Evolutionary conservation across 805 yeast genomes (phyloP).

Genomic region (Metschnikowia drakensbergensis): DNA sequence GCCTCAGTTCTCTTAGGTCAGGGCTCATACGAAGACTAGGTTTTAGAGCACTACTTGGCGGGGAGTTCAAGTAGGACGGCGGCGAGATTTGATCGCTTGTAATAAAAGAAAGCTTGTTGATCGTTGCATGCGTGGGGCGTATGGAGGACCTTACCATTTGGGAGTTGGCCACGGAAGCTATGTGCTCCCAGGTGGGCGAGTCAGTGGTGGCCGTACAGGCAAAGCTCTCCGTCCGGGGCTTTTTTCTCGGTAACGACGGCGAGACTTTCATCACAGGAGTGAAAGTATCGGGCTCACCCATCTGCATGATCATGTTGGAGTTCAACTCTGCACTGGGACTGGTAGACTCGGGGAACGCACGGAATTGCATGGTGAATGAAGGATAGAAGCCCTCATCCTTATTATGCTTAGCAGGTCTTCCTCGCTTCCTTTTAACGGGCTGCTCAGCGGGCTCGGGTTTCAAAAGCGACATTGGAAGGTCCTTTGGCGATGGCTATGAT

Average conservation of each 20-base stretch:
- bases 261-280: conserved; percentile 43
- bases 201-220: neutral
- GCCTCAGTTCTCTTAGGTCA: conserved; percentile 2
- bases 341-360: conserved; percentile 33
- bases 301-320: conserved; percentile 34
- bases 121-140: conserved; percentile 14
- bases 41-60: conserved; percentile 22
- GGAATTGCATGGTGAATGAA: conserved; percentile 39
- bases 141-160: neutral
- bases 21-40: conserved; percentile 2
- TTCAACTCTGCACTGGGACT: conserved; percentile 40
- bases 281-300: conserved; percentile 42
- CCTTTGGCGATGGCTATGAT: neutral
- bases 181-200: conserved; percentile 6
- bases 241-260: conserved; percentile 20
- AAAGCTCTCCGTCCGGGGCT: conserved; percentile 5
- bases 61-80: conserved; percentile 8
- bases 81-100: conserved; percentile 21
- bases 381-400: conserved; percentile 30
- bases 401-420: conserved; percentile 44
- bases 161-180: neutral
- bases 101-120: conserved; percentile 32
- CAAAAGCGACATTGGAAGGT: conserved; percentile 1
- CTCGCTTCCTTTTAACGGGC: conserved; percentile 38
- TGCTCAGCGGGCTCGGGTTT: neutral